Percentiles rank a stretch among this genome's conserved stretches.
These are phyloP conservation scores for Sungouiozyma intestinalis DNA, from an alignment of 805 yeast genomes.

Conservation along the genomic window DNA sequence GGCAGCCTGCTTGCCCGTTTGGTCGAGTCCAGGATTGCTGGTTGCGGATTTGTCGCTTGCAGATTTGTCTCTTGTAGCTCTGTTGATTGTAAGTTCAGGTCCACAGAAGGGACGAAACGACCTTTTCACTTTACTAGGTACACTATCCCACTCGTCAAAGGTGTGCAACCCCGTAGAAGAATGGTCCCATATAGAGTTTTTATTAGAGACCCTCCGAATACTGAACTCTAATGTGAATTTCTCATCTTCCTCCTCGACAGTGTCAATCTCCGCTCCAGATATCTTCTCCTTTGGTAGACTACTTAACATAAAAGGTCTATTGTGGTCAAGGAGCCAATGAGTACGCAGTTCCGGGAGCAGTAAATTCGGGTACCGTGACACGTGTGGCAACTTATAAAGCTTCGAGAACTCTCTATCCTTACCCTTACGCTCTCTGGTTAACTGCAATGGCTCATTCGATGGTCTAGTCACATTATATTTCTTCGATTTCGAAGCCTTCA, in stretches of 20 bases:
- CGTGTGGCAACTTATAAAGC: neutral
- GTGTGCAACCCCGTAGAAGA: slow-evolving; percentile 30
- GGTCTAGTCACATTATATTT: neutral
- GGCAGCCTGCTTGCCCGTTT: too few relatives aligned
- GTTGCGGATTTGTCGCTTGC: neutral
- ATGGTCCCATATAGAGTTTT: slow-evolving; percentile 20
- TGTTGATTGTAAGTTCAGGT: slow-evolving; percentile 11
- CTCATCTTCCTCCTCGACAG: neutral
- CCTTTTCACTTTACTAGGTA: slow-evolving; percentile 25
- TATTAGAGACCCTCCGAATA: neutral
- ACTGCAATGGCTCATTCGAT: neutral
- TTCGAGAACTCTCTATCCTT: neutral
- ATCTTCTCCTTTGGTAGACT: too few relatives aligned
- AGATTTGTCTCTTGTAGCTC: neutral
- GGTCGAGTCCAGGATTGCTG: too few relatives aligned
- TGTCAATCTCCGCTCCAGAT: neutral
- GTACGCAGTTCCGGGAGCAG: neutral
- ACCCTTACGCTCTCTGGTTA: neutral
- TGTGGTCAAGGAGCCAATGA: neutral
- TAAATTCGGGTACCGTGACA: neutral
- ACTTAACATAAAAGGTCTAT: neutral
- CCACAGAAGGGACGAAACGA: slow-evolving; percentile 28
- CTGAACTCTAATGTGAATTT: neutral
- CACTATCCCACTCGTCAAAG: slow-evolving; percentile 27
- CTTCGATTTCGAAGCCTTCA: neutral